A percentile compares a stretch with the other conserved stretches of the same genome.
phyloP scores from a whole-genome alignment of 768 basidiomycete species.

The Postia placenta region DNA sequence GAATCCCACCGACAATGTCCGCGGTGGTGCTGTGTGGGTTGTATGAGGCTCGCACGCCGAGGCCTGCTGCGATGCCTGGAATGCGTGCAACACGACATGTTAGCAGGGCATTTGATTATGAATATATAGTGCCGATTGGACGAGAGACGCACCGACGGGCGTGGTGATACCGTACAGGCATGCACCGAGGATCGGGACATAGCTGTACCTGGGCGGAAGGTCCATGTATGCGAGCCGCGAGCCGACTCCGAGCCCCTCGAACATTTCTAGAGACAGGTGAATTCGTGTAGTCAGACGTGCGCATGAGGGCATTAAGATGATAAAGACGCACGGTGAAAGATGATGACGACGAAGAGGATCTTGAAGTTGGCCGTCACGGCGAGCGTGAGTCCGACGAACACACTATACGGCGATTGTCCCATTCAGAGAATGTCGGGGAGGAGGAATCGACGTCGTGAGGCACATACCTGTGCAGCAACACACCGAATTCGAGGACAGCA shows the following conservation, averaged over 20 bases:
- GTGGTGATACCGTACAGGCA: constrained; percentile 71
- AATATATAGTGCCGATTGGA: too few species aligned
- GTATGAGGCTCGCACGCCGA: constrained; percentile 71
- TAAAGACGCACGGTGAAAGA: constrained; percentile 75
- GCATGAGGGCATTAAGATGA: not conserved
- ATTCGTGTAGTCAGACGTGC: not conserved
- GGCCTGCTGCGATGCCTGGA: constrained; percentile 65
- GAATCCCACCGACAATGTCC: constrained; percentile 74
- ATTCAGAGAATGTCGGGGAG: too few species aligned
- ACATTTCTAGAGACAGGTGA: constrained; percentile 54
- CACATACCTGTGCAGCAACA: constrained; percentile 69
- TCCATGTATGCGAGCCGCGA: constrained; percentile 78
- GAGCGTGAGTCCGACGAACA: constrained; percentile 85
- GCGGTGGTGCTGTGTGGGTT: constrained; percentile 75
- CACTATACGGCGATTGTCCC: constrained; percentile 43
- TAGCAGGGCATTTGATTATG: not conserved
- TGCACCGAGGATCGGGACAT: constrained; percentile 55
- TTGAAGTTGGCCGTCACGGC: constrained; percentile 83
- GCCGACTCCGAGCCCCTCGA: constrained; percentile 92
- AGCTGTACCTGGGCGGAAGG: constrained; percentile 48
- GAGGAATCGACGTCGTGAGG: too few species aligned
- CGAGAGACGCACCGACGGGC: constrained; percentile 44
- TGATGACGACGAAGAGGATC: constrained; percentile 77
- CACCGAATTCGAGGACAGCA: constrained; percentile 91
- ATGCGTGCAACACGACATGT: not conserved